These are phyloP conservation scores for Vigna hirtella DNA, from an alignment of 306 rosid genomes.

Conservation along the genomic window DNA sequence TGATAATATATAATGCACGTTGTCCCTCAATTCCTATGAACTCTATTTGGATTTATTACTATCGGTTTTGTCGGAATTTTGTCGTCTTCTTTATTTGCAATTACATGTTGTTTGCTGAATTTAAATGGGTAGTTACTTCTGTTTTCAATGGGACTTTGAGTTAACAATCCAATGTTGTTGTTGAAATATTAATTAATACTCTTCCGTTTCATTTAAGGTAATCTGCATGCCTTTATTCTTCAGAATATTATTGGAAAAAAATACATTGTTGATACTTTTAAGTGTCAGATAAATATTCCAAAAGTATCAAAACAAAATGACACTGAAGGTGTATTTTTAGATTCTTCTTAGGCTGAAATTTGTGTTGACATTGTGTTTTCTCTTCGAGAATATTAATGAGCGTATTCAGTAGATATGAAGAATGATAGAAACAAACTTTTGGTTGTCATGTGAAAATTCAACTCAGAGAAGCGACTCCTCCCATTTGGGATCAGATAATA, in stretches of 20 bases:
- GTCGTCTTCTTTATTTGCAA: background rate
- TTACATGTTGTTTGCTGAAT: background rate
- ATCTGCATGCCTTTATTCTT: background rate
- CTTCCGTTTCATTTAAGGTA: background rate
- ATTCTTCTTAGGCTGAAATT: background rate
- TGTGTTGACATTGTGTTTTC: background rate
- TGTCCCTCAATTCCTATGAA: slow-evolving; percentile 11
- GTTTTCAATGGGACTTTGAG: background rate
- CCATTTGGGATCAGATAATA: slow-evolving; percentile 8
- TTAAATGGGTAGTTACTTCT: background rate
- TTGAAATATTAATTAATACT: background rate
- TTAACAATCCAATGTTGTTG: background rate
- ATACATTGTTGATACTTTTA: background rate
- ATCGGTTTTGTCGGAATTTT: slow-evolving; percentile 9
- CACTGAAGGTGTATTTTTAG: background rate
- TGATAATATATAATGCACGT: slow-evolving; percentile 4
- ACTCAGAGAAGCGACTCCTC: background rate
- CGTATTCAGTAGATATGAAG: background rate
- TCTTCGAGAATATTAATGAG: background rate
- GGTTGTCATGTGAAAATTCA: background rate
- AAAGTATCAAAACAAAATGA: background rate
- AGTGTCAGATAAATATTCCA: background rate
- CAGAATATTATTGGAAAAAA: background rate
- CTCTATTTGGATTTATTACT: background rate
- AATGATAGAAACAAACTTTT: background rate